Base-by-base conservation (phyloP, 2,329 filamentous ascomycete species). In the Chaetomiaceae sp. region DNA sequence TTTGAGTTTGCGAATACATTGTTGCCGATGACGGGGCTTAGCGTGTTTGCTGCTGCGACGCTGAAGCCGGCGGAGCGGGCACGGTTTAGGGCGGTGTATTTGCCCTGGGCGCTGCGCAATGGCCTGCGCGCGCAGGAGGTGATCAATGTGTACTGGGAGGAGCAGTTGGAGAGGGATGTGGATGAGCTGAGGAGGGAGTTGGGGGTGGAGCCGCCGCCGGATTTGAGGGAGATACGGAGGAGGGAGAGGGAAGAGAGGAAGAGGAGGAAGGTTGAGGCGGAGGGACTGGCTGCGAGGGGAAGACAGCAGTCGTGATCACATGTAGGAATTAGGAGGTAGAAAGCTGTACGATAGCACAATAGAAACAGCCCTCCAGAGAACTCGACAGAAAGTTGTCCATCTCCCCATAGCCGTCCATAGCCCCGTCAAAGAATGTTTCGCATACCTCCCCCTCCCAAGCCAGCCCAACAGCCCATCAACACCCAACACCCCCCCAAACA, bases 141-240 rank as follows among this genome's bases (percentile, higher is more conserved):
- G 27, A 90, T 98, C 56, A 96, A 96, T 65, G 83, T 98, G 1
- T 98, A 95, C 63, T 98, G 93, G 93, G 93, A 98, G 68, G 88
- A 97, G 71, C 79, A 91, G 69, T 68, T 98, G 56, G 84, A 90
- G 69, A 86, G 81, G 47, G 84, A 95, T 65, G 87, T 95, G 20
- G 75, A 80, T 42, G 86, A 83, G 54, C 62, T 98, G 63, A 77
- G 93, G 54, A 65, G 61, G 4, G 76, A 89, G 62, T 63, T 98
- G 58, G 83, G 87, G 2, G 89, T 98, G 45, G 88, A 97, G 71
- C 81, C 79, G 62, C 93, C 93, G 29, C 88, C 90, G 7, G 89
- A 97, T 66, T 69, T 97, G 67, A 77, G 91, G 58, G 76, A 78
- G 20, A 87, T 91, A 39, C 75, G 93, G 56, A 84, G 77, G 68